A percentile compares a stretch with the other conserved stretches of the same genome.
Conservation (phyloP, 2,329 filamentous ascomycete species). For the Leptographium lundbergii region DNA sequence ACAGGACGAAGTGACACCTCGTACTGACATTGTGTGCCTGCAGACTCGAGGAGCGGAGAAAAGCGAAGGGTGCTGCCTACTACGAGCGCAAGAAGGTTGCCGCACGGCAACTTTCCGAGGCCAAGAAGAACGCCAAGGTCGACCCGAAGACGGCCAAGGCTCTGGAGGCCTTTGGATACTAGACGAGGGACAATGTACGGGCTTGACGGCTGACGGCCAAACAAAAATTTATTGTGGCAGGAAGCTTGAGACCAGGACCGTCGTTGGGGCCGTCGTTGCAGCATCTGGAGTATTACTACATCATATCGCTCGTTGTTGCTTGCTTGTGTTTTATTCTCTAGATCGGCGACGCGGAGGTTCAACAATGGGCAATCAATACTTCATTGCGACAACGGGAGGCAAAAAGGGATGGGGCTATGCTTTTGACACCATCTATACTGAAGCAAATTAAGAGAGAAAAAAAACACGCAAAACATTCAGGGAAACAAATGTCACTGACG, state of each 20-base stretch:
- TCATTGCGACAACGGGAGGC: slow-evolving; percentile 4
- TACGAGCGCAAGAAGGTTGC: slow-evolving; percentile 99
- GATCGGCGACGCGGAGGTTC: slow-evolving; percentile 4
- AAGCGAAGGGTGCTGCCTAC: slow-evolving; percentile 98
- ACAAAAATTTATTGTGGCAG: neutral
- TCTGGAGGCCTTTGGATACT: slow-evolving; percentile 87
- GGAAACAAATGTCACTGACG: neutral
- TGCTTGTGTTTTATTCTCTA: slow-evolving; percentile 8
- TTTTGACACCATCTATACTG: slow-evolving; percentile 1
- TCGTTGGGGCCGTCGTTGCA: neutral
- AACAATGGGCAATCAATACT: slow-evolving; percentile 6
- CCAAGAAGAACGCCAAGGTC: slow-evolving; percentile 82
- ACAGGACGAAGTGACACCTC: neutral
- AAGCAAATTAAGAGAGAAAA: slow-evolving; percentile 4
- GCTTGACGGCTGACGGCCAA: neutral
- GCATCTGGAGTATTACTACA: neutral
- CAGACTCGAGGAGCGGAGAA: slow-evolving; percentile 98
- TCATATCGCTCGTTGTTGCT: neutral
- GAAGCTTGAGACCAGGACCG: neutral
- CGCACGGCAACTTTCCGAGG: slow-evolving; percentile 78
- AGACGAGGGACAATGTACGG: slow-evolving; percentile 23
- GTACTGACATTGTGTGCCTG: slow-evolving; percentile 6
- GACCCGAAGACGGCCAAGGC: slow-evolving; percentile 78
- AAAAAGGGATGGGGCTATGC: slow-evolving; percentile 1
- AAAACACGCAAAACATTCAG: slow-evolving; percentile 4